Conservation (phyloP, 495 filamentous ascomycete species). For the Tetracladium marchalianum region DNA sequence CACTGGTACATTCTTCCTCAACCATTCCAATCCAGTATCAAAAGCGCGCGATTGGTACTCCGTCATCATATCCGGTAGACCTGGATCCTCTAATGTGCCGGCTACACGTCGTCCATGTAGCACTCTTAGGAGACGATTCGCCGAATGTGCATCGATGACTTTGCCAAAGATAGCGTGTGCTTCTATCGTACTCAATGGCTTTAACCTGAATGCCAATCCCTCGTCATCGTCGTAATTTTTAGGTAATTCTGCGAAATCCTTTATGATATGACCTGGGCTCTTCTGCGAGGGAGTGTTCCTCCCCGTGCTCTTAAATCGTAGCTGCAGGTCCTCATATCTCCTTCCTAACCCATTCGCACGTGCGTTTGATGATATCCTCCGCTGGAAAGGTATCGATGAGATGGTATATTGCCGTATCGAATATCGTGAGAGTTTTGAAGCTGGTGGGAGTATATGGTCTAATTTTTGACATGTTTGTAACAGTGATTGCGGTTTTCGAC, state of each 20-base stretch:
- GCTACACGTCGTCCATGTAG: constrained; percentile 65
- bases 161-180: constrained; percentile 55
- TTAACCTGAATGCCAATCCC: constrained; percentile 36
- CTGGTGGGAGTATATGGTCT: constrained; percentile 6
- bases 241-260: constrained; percentile 33
- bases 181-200: constrained; percentile 40
- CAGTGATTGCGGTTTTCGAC: constrained; percentile 8
- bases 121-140: constrained; percentile 56
- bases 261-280: constrained; percentile 6
- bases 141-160: constrained; percentile 35
- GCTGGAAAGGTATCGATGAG: background rate
- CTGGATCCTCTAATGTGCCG: constrained; percentile 59
- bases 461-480: constrained; percentile 13
- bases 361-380: background rate
- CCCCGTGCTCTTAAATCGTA: background rate
- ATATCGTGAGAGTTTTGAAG: constrained; percentile 9
- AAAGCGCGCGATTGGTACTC: constrained; percentile 26
- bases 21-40: constrained; percentile 50
- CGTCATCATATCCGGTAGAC: constrained; percentile 16
- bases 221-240: constrained; percentile 32
- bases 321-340: background rate
- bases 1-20: constrained; percentile 57
- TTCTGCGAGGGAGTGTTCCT: too few species aligned
- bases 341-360: background rate
- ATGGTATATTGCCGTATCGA: constrained; percentile 8